Evolutionary conservation across 768 basidiomycete genomes (phyloP), one percentile per base, ranked within the genome.

Genomic region (Dioszegia crocea): DNA sequence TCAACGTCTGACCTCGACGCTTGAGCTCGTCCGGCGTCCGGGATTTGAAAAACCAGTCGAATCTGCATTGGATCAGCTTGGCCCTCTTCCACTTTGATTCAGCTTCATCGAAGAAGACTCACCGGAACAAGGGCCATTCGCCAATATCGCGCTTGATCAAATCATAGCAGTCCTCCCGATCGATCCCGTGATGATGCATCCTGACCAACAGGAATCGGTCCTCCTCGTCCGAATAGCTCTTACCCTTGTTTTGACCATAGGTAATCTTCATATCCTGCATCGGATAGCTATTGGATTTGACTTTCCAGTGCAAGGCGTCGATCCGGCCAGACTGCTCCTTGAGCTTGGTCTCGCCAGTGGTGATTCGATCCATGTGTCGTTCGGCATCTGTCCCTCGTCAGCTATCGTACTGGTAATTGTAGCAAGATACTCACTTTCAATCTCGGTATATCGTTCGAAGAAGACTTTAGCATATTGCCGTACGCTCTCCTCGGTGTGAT

Each of bases 41-140:
- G 64, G 89, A 91, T 81, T 94, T 93, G 82, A 92, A 88, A 80
- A 96, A 97, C 94, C 92, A 97, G 71, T 97, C 92, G 68, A 98
- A 98, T 21, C 77, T 78, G 54, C 12, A 54, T 8, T n/a, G 12
- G 3, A 46, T 27, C 49, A 65, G 33, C 50, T 14, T 33, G n/a
- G n/a, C n/a, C 10, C 19, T 8, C 29, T 19, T 51, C 50, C 39
- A 12, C 36, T n/a, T n/a, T n/a, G n/a, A n/a, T n/a, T n/a, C 23
- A 14, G 4, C 27, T 26, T 10, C 26, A 43, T 43, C 40, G 40
- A 21, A 10, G 40, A 12, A 40, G 33, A 60, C 71, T 65, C 38
- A 78, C 76, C 93, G 82, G 80, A 97, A 99, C 14, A 93, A 88
- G 1, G 94, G 93, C 78, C 92, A 97, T 78, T 98, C 93, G 16